A percentile compares a stretch with the other conserved stretches of the same genome.
phyloP scores from a whole-genome alignment of 805 yeast genomes.

The Osmozyma mogii region DNA sequence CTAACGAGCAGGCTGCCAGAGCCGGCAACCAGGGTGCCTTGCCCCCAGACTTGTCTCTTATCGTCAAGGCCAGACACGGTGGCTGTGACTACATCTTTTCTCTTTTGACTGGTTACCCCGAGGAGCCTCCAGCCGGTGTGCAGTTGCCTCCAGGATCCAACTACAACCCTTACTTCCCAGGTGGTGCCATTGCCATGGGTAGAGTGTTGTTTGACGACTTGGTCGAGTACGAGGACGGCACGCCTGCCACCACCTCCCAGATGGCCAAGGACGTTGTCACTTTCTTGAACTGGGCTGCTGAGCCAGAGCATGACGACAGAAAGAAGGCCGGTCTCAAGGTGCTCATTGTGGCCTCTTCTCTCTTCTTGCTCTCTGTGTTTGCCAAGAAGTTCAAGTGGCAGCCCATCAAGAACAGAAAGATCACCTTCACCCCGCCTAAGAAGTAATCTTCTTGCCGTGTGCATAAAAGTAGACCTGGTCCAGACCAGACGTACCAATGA shows the following conservation, averaged over 20 bases:
- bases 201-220: constrained; percentile 95
- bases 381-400: constrained; percentile 98
- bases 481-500: too few relatives aligned
- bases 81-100: constrained; percentile 93
- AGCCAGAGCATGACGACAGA: constrained; percentile 98
- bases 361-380: constrained; percentile 79
- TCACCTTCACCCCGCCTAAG: constrained; percentile 88
- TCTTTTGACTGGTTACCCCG: constrained; percentile 96
- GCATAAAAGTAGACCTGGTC: too few relatives aligned
- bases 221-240: constrained; percentile 98
- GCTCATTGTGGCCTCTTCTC: constrained; percentile 63
- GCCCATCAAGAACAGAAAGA: constrained; percentile 89
- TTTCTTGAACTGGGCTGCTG: constrained; percentile 96
- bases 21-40: constrained; percentile 99
- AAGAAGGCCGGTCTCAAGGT: constrained; percentile 96
- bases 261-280: constrained; percentile 98
- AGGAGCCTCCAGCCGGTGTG: constrained; percentile 98
- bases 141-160: constrained; percentile 86
- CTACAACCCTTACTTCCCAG: constrained; percentile 99
- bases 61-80: constrained; percentile 98
- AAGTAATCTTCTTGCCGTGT: too few relatives aligned
- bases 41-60: constrained; percentile 95
- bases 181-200: constrained; percentile 99
- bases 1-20: constrained; percentile 98
- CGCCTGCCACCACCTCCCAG: constrained; percentile 96